These are phyloP conservation scores for Erucastrum elatum DNA, from an alignment of 345 rosid species.

Conservation along the genomic window DNA sequence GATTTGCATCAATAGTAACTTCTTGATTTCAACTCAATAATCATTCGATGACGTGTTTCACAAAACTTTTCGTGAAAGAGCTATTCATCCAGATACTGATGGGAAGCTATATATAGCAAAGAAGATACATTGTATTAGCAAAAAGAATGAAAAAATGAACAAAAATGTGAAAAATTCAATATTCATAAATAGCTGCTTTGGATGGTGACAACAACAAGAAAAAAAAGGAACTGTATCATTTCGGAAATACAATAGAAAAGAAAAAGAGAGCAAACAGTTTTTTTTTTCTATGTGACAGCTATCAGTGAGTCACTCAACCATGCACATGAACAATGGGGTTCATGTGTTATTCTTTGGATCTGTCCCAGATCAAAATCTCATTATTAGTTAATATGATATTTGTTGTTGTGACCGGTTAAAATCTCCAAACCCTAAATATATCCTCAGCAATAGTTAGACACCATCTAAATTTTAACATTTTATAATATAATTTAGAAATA, in stretches of 20 bases:
- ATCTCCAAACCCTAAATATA: neutral
- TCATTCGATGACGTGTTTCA: conserved; percentile 16
- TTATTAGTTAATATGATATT: neutral
- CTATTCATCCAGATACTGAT: conserved; percentile 17
- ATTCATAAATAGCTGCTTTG: conserved; percentile 16
- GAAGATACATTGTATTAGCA: conserved; percentile 25
- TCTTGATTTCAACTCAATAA: neutral
- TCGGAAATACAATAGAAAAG: conserved; percentile 24
- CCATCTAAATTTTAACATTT: neutral
- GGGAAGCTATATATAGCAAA: conserved; percentile 10
- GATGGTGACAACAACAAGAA: conserved; percentile 6
- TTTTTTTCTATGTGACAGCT: conserved; percentile 39
- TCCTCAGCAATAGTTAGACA: neutral
- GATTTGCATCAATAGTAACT: neutral
- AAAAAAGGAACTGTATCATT: neutral
- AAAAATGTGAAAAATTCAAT: neutral
- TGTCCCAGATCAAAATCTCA: conserved; percentile 11
- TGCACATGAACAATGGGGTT: conserved; percentile 41
- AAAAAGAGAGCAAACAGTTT: conserved; percentile 24
- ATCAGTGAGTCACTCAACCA: conserved; percentile 35
- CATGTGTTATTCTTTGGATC: conserved; percentile 40
- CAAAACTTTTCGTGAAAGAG: neutral
- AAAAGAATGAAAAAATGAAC: neutral
- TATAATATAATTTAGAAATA: neutral
- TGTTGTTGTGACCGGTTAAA: neutral